Base-by-base conservation (phyloP, 768 basidiomycete species). In the Leccinum subgranulosum region DNA sequence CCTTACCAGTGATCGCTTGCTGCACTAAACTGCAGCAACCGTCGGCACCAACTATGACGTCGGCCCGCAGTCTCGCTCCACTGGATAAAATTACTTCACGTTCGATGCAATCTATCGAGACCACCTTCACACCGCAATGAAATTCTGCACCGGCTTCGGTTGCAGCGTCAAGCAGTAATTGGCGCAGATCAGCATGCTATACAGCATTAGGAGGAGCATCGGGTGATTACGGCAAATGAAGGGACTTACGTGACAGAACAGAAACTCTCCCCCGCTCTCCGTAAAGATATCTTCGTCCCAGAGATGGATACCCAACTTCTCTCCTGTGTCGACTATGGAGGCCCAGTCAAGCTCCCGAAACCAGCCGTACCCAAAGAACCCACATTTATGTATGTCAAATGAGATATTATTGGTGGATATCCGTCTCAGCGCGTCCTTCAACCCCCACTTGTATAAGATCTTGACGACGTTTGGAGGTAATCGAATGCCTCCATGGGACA, bases 11-110 rank as follows among this genome's bases (percentile, higher is more conserved):
- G 2, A 81, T 66, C 3, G 71, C 63, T 23, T 65, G 66, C 36
- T 75, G 66, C n/a, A 76, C 69, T 29, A 79, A 23, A 21, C 83
- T 83, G 15, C 72, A 66, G 45, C 73, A 73, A 6, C 86, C 86
- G 66, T 87, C 86, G 4, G 86, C 85, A 31, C 81, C 85, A 19
- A 87, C 75, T 53, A 87, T 71, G 28, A 85, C 69, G 65, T 87
- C 83, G 15, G 79, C 80, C 15, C 61, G 63, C 9, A 84, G 54
- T 12, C 64, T 71, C 51, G 78, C 73, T 17, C 83, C 84, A 34
- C 67, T 73, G 23, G 76, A 75, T 25, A 78, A 55, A 1, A 66
- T 73, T 6, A 81, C 75, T 48, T 69, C 66, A 10, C 71, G 59
- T 19, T 66, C 56, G 23, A 76, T 71, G 34, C 60, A 64, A 56